Evolutionary conservation across 495 filamentous ascomycete species (phyloP).

Genomic region (Aspergillus incahuasiensis): DNA sequence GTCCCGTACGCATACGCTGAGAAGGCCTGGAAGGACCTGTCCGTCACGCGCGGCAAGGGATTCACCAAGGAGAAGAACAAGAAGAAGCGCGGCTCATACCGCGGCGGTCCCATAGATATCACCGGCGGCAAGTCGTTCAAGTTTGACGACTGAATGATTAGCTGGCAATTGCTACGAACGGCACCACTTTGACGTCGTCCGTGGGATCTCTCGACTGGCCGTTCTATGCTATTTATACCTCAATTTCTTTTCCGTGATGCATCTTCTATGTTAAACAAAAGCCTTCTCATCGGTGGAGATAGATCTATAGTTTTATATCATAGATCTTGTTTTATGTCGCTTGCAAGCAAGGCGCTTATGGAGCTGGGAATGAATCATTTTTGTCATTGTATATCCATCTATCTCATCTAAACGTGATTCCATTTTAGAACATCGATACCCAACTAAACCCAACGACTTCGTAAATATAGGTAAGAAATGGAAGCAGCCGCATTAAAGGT

Average conservation of each 20-base stretch:
- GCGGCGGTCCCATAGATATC: conserved; percentile 79
- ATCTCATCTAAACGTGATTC: neutral
- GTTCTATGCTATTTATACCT: neutral
- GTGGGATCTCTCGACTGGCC: neutral
- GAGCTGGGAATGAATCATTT: conserved; percentile 19
- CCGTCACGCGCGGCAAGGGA: conserved; percentile 87
- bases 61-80: conserved; percentile 99
- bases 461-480: neutral
- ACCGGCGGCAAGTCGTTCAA: conserved; percentile 65
- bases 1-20: conserved; percentile 82
- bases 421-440: no score
- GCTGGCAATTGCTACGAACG: neutral
- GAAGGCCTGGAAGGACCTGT: conserved; percentile 78
- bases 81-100: conserved; percentile 78
- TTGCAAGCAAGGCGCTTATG: conserved; percentile 28
- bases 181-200: neutral
- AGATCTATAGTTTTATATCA: conserved; percentile 18
- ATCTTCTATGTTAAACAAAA: conserved; percentile 1
- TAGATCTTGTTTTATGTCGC: conserved; percentile 8
- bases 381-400: neutral
- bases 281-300: conserved; percentile 5
- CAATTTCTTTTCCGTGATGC: neutral
- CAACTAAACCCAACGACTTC: neutral
- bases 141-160: conserved; percentile 65
- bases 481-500: neutral